Conservation (phyloP, 805 yeast species). For the Pichia paraexigua region DNA sequence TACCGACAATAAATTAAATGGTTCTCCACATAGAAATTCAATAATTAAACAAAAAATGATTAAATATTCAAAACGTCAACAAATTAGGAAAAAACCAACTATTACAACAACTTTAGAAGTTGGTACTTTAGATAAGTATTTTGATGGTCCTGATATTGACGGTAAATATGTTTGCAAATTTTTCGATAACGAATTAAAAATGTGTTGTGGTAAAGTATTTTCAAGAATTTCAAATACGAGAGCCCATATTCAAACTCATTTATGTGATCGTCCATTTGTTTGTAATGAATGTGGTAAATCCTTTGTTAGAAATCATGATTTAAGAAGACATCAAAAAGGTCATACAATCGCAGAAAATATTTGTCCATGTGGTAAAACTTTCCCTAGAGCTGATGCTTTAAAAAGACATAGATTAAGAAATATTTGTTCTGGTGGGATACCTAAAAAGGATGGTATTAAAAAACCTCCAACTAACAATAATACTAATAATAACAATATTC, state of each 20-base stretch:
- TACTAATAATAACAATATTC: not conserved
- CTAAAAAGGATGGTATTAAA: slow-evolving; percentile 24
- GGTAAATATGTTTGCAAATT: slow-evolving; percentile 68
- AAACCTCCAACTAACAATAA: slow-evolving; percentile 6
- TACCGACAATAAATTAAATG: slow-evolving; percentile 22
- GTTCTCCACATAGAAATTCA: slow-evolving; percentile 29
- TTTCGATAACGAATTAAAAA: slow-evolving; percentile 19
- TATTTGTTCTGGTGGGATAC: slow-evolving; percentile 73
- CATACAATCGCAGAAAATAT: slow-evolving; percentile 65
- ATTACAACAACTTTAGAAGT: slow-evolving; percentile 72
- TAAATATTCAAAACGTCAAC: slow-evolving; percentile 35
- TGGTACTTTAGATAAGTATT: slow-evolving; percentile 78
- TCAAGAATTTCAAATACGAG: slow-evolving; percentile 86
- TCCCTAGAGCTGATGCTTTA: slow-evolving; percentile 84
- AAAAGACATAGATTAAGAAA: slow-evolving; percentile 70
- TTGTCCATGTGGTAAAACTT: slow-evolving; percentile 93
- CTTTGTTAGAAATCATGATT: slow-evolving; percentile 93
- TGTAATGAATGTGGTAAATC: slow-evolving; percentile 74
- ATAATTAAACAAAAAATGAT: slow-evolving; percentile 23
- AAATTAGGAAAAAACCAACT: slow-evolving; percentile 39
- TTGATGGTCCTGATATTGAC: slow-evolving; percentile 70
- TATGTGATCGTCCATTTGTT: slow-evolving; percentile 85
- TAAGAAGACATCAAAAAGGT: slow-evolving; percentile 81
- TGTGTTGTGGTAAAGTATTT: slow-evolving; percentile 75
- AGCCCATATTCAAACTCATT: slow-evolving; percentile 94